A percentile compares a stretch with the other conserved stretches of the same genome.
Evolutionary conservation across 2,329 filamentous ascomycete genomes (phyloP).

Genomic region (Aspergillus carbonarius): DNA sequence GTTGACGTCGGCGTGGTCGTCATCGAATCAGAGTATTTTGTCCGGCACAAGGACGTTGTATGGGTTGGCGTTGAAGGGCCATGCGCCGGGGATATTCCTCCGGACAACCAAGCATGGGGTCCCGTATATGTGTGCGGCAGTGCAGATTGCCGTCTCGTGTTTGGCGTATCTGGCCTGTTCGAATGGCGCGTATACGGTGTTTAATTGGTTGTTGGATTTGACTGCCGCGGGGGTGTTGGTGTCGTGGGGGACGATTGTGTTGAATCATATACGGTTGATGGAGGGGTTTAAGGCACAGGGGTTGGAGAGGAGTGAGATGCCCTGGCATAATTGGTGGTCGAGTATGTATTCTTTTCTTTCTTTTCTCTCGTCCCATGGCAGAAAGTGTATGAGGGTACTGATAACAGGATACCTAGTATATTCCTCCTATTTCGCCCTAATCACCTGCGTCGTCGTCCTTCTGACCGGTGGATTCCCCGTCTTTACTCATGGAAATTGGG

Average conservation of each 20-base stretch:
- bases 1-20: slow-evolving; percentile 68
- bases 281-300: slow-evolving; percentile 57
- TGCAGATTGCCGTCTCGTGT: slow-evolving; percentile 44
- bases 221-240: slow-evolving; percentile 64
- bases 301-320: slow-evolving; percentile 52
- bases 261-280: slow-evolving; percentile 60
- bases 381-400: too few species aligned
- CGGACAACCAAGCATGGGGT: slow-evolving; percentile 36
- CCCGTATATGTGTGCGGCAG: slow-evolving; percentile 44
- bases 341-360: slow-evolving; percentile 40
- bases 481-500: slow-evolving; percentile 62
- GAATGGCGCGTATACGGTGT: slow-evolving; percentile 59
- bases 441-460: slow-evolving; percentile 63
- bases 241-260: slow-evolving; percentile 61
- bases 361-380: too few species aligned
- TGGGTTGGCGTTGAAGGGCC: slow-evolving; percentile 47
- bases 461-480: slow-evolving; percentile 68
- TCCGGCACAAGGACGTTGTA: slow-evolving; percentile 55
- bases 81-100: slow-evolving; percentile 54
- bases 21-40: slow-evolving; percentile 66
- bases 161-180: slow-evolving; percentile 48
- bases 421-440: slow-evolving; percentile 60
- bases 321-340: slow-evolving; percentile 65
- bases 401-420: too few species aligned
- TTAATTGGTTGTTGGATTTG: slow-evolving; percentile 64